These are phyloP conservation scores for Daldinia bambusicola DNA, from an alignment of 495 filamentous ascomycete genomes.

Conservation along the genomic window DNA sequence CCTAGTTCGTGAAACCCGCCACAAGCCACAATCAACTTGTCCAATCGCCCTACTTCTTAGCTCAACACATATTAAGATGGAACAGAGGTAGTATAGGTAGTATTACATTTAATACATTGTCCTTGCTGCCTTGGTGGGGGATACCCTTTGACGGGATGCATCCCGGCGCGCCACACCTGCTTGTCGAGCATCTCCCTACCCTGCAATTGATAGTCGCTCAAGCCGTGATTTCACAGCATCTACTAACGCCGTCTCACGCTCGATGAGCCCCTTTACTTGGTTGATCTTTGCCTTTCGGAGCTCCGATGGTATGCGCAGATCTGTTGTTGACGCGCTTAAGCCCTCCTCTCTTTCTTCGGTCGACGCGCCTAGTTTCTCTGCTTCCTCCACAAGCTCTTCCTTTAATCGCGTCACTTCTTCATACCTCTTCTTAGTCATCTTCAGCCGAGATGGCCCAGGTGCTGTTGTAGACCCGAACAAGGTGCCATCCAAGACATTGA, in stretches of 20 bases:
- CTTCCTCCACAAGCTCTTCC: slow-evolving; percentile 63
- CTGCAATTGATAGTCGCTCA: slow-evolving; percentile 53
- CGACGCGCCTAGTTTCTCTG: slow-evolving; percentile 51
- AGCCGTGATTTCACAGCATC: slow-evolving; percentile 65
- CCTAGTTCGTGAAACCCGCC: slow-evolving; percentile 31
- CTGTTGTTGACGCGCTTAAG: slow-evolving; percentile 42
- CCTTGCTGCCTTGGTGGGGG: slow-evolving; percentile 1
- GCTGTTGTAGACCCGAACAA: slow-evolving; percentile 53
- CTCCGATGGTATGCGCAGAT: slow-evolving; percentile 69
- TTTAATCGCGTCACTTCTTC: slow-evolving; percentile 59
- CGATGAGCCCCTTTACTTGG: slow-evolving; percentile 75
- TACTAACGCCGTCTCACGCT: slow-evolving; percentile 70
- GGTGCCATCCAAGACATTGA: slow-evolving; percentile 60
- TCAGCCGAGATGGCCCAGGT: slow-evolving; percentile 43
- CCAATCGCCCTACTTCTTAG: slow-evolving; percentile 41
- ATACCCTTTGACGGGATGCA: slow-evolving; percentile 23
- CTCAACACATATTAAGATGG: slow-evolving; percentile 35
- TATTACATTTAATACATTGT: slow-evolving; percentile 44
- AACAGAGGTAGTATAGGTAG: slow-evolving; percentile 34
- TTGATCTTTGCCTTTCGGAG: slow-evolving; percentile 73
- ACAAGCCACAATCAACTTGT: slow-evolving; percentile 22
- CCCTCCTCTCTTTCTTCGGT: slow-evolving; percentile 47
- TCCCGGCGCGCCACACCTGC: slow-evolving; percentile 30
- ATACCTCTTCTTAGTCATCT: slow-evolving; percentile 58
- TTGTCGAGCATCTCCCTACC: slow-evolving; percentile 31